A percentile compares a stretch with the other conserved stretches of the same genome.
phyloP scores from a whole-genome alignment of 441 rosid genomes.

The Erodium trifolium region DNA sequence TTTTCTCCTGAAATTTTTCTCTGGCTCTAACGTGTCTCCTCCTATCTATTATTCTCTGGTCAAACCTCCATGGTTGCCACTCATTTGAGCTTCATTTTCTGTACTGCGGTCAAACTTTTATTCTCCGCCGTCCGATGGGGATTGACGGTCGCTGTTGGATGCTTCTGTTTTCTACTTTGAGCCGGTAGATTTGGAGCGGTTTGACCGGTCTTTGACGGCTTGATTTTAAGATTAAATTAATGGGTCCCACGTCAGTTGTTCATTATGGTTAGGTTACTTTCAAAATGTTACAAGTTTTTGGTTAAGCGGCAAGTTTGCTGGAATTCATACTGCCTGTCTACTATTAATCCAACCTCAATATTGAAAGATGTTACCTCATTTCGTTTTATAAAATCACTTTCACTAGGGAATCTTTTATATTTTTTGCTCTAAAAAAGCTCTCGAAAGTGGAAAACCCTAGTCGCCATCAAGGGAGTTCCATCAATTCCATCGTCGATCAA shows the following conservation, averaged over 20 bases:
- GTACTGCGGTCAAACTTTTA: neutral
- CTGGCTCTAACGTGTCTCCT: neutral
- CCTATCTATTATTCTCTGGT: neutral
- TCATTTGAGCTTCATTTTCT: neutral
- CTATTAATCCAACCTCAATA: too few species aligned
- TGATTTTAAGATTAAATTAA: neutral
- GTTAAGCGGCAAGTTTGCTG: neutral
- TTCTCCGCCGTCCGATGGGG: neutral
- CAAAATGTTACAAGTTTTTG: neutral
- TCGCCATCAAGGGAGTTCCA: too few species aligned
- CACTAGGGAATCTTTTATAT: too few species aligned
- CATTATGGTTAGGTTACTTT: neutral
- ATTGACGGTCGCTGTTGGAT: too few species aligned
- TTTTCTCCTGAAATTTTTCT: neutral
- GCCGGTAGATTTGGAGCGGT: too few species aligned
- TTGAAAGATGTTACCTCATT: too few species aligned
- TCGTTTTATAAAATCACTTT: too few species aligned
- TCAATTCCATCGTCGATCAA: too few species aligned
- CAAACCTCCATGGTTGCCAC: too few species aligned
- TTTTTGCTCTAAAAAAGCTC: too few species aligned
- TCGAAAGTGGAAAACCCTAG: too few species aligned
- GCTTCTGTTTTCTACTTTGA: neutral
- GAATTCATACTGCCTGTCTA: too few species aligned
- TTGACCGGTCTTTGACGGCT: conserved; percentile 1
- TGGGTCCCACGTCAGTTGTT: neutral